Base-by-base conservation (phyloP, 495 filamentous ascomycete genomes). In the Venustampulla echinocandica region DNA sequence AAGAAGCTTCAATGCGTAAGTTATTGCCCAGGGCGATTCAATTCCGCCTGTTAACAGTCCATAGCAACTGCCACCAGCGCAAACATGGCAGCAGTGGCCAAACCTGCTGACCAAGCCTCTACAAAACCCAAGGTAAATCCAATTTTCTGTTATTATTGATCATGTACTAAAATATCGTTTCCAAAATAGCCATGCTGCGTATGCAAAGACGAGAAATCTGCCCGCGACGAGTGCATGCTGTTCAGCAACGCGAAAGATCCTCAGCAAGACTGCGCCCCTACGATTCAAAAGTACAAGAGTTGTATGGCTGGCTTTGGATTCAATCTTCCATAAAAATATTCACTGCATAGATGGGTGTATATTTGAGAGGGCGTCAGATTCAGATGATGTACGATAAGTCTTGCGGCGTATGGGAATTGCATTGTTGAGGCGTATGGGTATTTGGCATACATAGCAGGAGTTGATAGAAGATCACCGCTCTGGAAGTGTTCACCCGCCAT, bases 171-270 rank as follows among this genome's bases (percentile, higher is more conserved):
- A 19, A 27, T 9, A 35, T 20, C 21, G 27, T 28, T 21, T 18
- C 34, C 9, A 10, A 15, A 37, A 45, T 61, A 95, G 88, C 89
- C 89, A 25, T 95, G 89, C 77, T 95, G 90, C 64, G 92, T 98
- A 17, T 98, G 92, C 78, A 95, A 90, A 59, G 76, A 87, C 36
- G 92, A 98, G 65, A 98, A 98, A 64, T 74, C 85, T 47, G 67
- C 71, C 49, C 87, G 92, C 49, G 92, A 98, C 65, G 92, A 98
- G 68, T 98, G 92, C 73, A 96, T 98, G 90, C 84, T 98, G 14
- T 95, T 97, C 68, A 89, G 84, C 46, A 87, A 77, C 51, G 70
- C 78, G 51, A 75, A 79, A 47, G 79, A 93, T 58, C 83, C 89
- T 22, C 75, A 86, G 57, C 61, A 73, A 54, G 87, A 90, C 51